phyloP scores from a whole-genome alignment of 2,329 filamentous ascomycete genomes.

The Coniochaeta sp. region DNA sequence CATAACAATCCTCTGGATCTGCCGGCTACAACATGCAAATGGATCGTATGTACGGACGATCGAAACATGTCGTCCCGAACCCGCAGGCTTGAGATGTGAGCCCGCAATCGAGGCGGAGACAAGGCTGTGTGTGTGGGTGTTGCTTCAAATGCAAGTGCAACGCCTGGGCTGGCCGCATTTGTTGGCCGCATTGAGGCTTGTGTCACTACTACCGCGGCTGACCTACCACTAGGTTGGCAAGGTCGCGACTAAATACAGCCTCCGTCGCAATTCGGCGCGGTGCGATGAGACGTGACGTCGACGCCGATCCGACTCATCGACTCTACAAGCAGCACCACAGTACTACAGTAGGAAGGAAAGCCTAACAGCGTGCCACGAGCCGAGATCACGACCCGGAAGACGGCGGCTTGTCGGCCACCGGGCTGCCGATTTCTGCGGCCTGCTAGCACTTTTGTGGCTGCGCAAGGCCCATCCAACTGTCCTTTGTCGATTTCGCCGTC shows the following conservation, averaged over 20 bases:
- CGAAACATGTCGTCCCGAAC: neutral
- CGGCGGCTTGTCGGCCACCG: neutral
- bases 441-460: neutral
- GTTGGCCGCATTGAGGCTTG: conserved; percentile 1
- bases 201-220: neutral
- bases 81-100: neutral
- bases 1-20: neutral
- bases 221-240: too few relatives aligned
- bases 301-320: neutral
- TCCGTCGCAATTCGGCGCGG: neutral
- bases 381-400: neutral
- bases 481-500: neutral
- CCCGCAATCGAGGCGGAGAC: neutral
- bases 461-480: neutral
- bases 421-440: neutral
- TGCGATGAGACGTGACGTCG: neutral
- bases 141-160: neutral
- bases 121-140: neutral
- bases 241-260: neutral
- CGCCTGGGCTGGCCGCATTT: neutral
- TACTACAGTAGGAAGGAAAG: neutral
- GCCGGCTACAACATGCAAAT: neutral
- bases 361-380: neutral
- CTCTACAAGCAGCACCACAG: neutral
- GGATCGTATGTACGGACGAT: neutral